Evolutionary conservation across 805 yeast species (phyloP), one percentile per base, ranked within the genome.

Genomic region (Candida palmyrensis): DNA sequence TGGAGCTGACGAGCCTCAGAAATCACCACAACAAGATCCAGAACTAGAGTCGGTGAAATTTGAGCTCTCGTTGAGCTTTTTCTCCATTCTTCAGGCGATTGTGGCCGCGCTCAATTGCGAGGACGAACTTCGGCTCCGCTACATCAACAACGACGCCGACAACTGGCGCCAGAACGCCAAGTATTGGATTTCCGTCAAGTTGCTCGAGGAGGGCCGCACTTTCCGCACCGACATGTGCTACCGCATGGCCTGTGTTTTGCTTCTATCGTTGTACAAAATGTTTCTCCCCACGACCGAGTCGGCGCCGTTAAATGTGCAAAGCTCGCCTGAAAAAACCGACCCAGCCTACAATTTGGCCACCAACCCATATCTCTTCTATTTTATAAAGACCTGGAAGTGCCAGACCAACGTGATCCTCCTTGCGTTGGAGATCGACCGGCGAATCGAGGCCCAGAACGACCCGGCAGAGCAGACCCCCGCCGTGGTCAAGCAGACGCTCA

Each of bases 371-470:
- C 48, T 77, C 29, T 71, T 72, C 14, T 63, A 68, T 29, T 71
- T 78, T 39, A 56, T 80, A 7, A 73, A 74, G 29, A 48, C 75
- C 5, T 83, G 92, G 90, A 78, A 79, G 44, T 68, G 73, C 26
- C 75, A 77, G 44, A 79, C 88, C 2, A 69, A 68, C 38, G 66
- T 78, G 2, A 66, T 82, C 1, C 52, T 74, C 7, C 53, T 77
- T 6, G 85, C 86, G 0, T 54, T 82, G 5, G 83, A 79, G 44
- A 58, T 62, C 33, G 72, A 66, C 44, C 48, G 68, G 27, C 48
- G 59, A 27, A 40, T 60, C 17, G 68, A 62, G 32, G 17, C 48
- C 32, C 51, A 58, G 38, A 53, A 49, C 25, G 37, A 44, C n/a
- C 43, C 49, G 13, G 42, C 43, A 12, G 40, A 38, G 14, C 42